These are phyloP conservation scores for Cordyceps tenuipes DNA, from an alignment of 2,329 filamentous ascomycete genomes.

Conservation along the genomic window DNA sequence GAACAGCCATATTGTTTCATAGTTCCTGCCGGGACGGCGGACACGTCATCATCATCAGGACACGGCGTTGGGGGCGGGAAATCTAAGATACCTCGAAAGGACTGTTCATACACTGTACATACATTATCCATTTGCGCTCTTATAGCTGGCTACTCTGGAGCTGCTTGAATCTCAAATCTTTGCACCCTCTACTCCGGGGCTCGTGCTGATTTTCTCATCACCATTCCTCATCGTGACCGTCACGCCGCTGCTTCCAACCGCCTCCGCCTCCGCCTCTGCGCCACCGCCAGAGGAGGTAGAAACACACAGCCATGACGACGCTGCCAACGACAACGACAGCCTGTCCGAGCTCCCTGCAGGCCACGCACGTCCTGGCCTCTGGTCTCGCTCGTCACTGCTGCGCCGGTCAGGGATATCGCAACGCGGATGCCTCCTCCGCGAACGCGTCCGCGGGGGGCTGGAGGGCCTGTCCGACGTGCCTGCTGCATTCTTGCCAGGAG, in stretches of 20 bases:
- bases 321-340: neutral
- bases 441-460: neutral
- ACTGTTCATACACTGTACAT: neutral
- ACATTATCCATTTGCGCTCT: neutral
- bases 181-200: neutral
- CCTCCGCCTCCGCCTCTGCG: neutral
- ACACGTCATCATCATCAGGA: neutral
- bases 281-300: neutral
- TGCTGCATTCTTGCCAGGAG: neutral
- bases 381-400: neutral
- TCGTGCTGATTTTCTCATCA: neutral
- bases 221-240: neutral
- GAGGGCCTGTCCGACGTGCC: neutral
- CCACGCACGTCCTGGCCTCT: neutral
- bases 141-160: neutral
- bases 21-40: neutral
- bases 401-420: neutral
- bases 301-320: neutral
- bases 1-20: neutral
- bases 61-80: slow-evolving; percentile 1
- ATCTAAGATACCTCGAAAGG: neutral
- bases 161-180: neutral
- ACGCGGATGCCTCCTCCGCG: neutral
- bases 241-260: neutral
- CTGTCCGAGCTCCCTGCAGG: neutral